phyloP scores from a whole-genome alignment of 2,329 filamentous ascomycete genomes.

The Capronia americana region DNA sequence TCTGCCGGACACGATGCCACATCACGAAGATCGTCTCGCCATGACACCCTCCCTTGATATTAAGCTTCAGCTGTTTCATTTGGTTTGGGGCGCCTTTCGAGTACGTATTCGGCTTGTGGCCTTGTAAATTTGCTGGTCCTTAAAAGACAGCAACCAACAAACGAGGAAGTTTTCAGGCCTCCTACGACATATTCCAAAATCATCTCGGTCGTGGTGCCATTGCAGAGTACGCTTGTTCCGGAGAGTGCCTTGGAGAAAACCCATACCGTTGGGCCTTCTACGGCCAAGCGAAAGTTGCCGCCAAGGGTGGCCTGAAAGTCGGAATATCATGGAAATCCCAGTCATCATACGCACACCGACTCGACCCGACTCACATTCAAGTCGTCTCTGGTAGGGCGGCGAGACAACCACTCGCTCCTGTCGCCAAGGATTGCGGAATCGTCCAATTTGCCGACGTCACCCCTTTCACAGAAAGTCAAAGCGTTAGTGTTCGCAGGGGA shows the following conservation, averaged over 20 bases:
- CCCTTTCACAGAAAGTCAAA: background rate
- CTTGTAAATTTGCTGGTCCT: background rate
- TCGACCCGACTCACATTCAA: background rate
- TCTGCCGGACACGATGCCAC: background rate
- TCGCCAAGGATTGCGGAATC: background rate
- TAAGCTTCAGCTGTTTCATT: background rate
- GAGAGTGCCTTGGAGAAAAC: background rate
- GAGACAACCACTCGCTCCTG: background rate
- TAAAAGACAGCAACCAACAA: background rate
- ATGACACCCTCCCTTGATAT: background rate
- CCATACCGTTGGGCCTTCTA: constrained; percentile 11
- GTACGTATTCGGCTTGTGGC: background rate
- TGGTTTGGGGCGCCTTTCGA: background rate
- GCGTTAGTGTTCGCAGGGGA: background rate
- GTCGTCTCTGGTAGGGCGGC: background rate
- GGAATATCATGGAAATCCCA: background rate
- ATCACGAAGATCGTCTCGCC: background rate
- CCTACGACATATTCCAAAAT: constrained; percentile 3
- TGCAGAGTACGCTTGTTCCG: background rate
- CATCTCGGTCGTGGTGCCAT: background rate
- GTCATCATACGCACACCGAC: background rate
- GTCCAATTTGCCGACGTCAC: background rate
- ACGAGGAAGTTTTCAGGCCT: constrained; percentile 5
- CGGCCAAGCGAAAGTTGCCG: background rate
- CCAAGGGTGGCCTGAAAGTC: constrained; percentile 14